Percentiles rank a stretch among this genome's conserved stretches.
These are phyloP conservation scores for Agrocybe praecox DNA, from an alignment of 768 basidiomycete genomes.

Conservation along the genomic window DNA sequence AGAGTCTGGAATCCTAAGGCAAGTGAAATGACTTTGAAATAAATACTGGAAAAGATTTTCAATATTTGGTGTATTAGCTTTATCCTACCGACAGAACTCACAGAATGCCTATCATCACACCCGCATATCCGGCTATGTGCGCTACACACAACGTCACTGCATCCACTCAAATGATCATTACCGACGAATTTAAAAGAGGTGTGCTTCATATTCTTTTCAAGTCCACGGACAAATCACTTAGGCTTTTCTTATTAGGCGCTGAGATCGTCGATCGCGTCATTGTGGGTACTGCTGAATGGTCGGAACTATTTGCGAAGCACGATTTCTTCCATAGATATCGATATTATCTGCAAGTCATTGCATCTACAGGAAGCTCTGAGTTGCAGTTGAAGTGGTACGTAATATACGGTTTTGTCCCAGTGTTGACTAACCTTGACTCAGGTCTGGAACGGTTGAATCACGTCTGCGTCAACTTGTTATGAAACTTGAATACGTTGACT, in stretches of 20 bases:
- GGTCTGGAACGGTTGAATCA: constrained; percentile 98
- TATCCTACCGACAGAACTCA: constrained; percentile 94
- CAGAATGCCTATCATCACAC: constrained; percentile 99
- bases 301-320: constrained; percentile 91
- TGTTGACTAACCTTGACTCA: constrained; percentile 18
- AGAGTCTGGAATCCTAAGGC: constrained; percentile 99
- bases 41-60: background rate
- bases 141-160: constrained; percentile 97
- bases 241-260: constrained; percentile 59
- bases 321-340: constrained; percentile 98
- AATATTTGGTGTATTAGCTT: constrained; percentile 45
- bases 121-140: constrained; percentile 99
- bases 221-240: background rate
- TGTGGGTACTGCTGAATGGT: constrained; percentile 82
- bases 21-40: constrained; percentile 6
- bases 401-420: background rate
- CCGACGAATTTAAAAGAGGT: constrained; percentile 95
- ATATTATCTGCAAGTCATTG: constrained; percentile 95
- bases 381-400: constrained; percentile 91
- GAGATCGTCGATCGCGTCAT: constrained; percentile 94
- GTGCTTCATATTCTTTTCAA: constrained; percentile 4
- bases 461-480: constrained; percentile 94
- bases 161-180: constrained; percentile 96
- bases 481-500: constrained; percentile 96
- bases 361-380: constrained; percentile 84